These are phyloP conservation scores for Mycena olivaceomarginata DNA, from an alignment of 768 basidiomycete species.

Conservation along the genomic window DNA sequence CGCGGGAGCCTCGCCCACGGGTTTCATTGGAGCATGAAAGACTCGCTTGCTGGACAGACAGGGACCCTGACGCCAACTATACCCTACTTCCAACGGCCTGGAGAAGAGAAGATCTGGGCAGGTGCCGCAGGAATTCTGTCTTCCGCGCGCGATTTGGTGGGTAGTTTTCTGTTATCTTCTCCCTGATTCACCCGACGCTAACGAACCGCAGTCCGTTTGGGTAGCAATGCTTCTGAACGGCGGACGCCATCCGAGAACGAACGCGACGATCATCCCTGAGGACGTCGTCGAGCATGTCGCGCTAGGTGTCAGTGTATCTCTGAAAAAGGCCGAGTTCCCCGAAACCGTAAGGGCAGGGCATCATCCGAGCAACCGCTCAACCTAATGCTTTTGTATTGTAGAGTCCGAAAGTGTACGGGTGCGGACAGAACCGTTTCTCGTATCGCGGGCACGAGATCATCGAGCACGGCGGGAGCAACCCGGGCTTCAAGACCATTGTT, in stretches of 20 bases:
- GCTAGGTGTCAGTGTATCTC: conserved; percentile 56
- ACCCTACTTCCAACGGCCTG: conserved; percentile 62
- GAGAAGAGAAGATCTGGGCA: conserved; percentile 62
- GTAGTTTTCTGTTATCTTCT: neutral
- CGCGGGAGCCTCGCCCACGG: conserved; percentile 46
- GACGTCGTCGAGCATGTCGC: conserved; percentile 60
- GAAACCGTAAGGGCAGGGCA: conserved; percentile 51
- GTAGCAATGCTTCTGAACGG: conserved; percentile 62
- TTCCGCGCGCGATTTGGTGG: conserved; percentile 64
- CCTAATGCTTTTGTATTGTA: conserved; percentile 24
- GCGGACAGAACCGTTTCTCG: conserved; percentile 61
- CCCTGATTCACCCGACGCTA: neutral
- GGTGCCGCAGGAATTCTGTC: conserved; percentile 64
- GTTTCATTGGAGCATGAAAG: conserved; percentile 55
- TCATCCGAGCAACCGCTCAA: neutral
- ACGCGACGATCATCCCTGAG: conserved; percentile 58
- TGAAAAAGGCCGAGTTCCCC: conserved; percentile 59
- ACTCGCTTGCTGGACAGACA: conserved; percentile 51
- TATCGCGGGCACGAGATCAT: conserved; percentile 64
- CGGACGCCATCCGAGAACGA: conserved; percentile 61
- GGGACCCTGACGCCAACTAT: conserved; percentile 59
- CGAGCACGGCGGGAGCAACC: conserved; percentile 65
- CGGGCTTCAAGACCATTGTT: conserved; percentile 56
- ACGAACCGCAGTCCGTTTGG: conserved; percentile 52
- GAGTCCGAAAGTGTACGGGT: conserved; percentile 64